A percentile compares a stretch with the other conserved stretches of the same genome.
Conservation (phyloP, 2,329 filamentous ascomycete species). For the Atkinsonella texensis region DNA sequence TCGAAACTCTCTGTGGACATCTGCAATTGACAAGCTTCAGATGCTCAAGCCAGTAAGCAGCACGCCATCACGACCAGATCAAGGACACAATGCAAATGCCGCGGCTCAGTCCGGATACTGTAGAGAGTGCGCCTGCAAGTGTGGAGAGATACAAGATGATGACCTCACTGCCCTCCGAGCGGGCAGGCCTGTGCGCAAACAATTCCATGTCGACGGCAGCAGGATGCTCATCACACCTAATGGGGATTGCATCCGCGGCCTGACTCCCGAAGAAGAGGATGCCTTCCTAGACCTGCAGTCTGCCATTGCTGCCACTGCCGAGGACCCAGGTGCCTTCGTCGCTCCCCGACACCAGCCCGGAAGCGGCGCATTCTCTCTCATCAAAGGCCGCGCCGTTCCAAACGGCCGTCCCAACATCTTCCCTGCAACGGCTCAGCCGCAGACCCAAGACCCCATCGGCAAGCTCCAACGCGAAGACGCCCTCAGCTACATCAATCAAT, state of each 20-base stretch:
- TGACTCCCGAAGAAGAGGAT: slow-evolving; percentile 57
- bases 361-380: slow-evolving; percentile 46
- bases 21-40: slow-evolving; percentile 21
- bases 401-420: slow-evolving; percentile 53
- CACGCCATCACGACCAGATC: slow-evolving; percentile 17
- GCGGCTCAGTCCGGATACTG: slow-evolving; percentile 19
- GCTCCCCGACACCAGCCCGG: slow-evolving; percentile 41
- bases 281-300: slow-evolving; percentile 59
- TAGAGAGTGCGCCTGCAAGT: slow-evolving; percentile 26
- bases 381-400: slow-evolving; percentile 52
- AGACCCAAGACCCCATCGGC: slow-evolving; percentile 44
- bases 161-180: slow-evolving; percentile 43
- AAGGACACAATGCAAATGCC: slow-evolving; percentile 10
- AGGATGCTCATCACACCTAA: slow-evolving; percentile 64
- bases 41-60: slow-evolving; percentile 25
- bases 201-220: slow-evolving; percentile 45
- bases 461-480: slow-evolving; percentile 57
- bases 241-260: slow-evolving; percentile 62
- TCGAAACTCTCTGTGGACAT: slow-evolving; percentile 20
- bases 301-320: slow-evolving; percentile 35
- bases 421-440: slow-evolving; percentile 33
- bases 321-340: slow-evolving; percentile 43
- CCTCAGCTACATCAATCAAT: slow-evolving; percentile 57
- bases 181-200: slow-evolving; percentile 47
- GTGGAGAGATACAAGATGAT: slow-evolving; percentile 29